Evolutionary conservation across 768 basidiomycete species (phyloP).

Genomic region (Leccinum rimulosum): DNA sequence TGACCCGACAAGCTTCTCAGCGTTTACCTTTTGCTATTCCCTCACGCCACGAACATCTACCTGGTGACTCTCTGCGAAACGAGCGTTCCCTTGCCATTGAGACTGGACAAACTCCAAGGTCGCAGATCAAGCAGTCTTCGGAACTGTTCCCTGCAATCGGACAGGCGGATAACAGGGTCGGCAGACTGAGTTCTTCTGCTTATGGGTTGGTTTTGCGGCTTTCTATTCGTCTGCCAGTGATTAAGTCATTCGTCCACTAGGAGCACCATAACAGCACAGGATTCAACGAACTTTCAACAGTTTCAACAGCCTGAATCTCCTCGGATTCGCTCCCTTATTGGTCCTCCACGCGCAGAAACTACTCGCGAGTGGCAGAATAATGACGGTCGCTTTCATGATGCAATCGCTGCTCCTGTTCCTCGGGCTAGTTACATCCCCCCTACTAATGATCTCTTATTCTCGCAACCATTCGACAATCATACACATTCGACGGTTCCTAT

Average conservation of each 20-base stretch:
- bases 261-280: neutral
- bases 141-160: neutral
- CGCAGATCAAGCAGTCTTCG: neutral
- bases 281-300: neutral
- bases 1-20: neutral
- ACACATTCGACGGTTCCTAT: neutral
- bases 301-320: neutral
- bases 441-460: conserved; percentile 12
- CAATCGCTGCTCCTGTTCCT: neutral
- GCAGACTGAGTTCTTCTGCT: neutral
- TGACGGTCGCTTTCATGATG: neutral
- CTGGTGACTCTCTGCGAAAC: neutral
- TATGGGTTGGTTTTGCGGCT: conserved; percentile 7
- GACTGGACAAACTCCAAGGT: neutral
- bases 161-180: neutral
- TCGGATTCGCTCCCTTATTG: neutral
- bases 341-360: conserved; percentile 4
- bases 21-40: neutral
- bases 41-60: neutral
- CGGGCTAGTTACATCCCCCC: conserved; percentile 16
- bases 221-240: neutral
- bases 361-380: neutral
- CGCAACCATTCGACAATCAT: conserved; percentile 7
- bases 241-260: conserved; percentile 5
- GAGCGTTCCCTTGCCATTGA: neutral